Evolutionary conservation across 2,329 filamentous ascomycete species (phyloP).

Genomic region (Lasiodiplodia citricola): DNA sequence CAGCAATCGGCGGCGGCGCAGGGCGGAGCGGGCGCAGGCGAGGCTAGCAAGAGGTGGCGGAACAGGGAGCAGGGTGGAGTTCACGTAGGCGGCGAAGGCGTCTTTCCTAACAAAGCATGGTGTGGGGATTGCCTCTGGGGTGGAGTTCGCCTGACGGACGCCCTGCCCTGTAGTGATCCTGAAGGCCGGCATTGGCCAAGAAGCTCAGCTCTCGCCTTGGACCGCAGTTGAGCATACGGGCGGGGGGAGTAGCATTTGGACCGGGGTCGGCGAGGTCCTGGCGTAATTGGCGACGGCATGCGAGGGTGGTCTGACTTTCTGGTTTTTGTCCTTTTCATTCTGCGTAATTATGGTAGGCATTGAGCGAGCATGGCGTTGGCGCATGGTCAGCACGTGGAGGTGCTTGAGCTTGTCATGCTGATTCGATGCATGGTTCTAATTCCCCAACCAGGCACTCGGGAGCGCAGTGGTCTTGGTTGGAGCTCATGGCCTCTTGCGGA

Average conservation of each 20-base stretch:
- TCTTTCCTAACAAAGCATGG: slow-evolving; percentile 35
- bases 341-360: slow-evolving; percentile 5
- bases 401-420: slow-evolving; percentile 12
- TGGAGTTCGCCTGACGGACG: slow-evolving; percentile 44
- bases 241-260: background rate
- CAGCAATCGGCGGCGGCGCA: slow-evolving; percentile 44
- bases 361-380: slow-evolving; percentile 17
- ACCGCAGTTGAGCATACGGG: background rate
- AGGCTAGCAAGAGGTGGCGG: slow-evolving; percentile 35
- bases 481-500: slow-evolving; percentile 14
- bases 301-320: slow-evolving; percentile 16
- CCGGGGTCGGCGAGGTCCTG: slow-evolving; percentile 5
- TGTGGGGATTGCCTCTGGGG: slow-evolving; percentile 40
- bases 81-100: slow-evolving; percentile 35
- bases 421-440: slow-evolving; percentile 19
- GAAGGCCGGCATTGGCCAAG: background rate
- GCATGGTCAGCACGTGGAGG: slow-evolving; percentile 19
- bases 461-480: slow-evolving; percentile 17
- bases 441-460: slow-evolving; percentile 20
- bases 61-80: slow-evolving; percentile 43
- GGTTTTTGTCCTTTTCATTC: background rate
- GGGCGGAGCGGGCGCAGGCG: slow-evolving; percentile 46
- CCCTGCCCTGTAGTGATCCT: background rate
- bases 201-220: background rate
- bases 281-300: slow-evolving; percentile 7